Conservation (phyloP, 2,329 filamentous ascomycete genomes). For the Nannizziopsis arthrosporioides region DNA sequence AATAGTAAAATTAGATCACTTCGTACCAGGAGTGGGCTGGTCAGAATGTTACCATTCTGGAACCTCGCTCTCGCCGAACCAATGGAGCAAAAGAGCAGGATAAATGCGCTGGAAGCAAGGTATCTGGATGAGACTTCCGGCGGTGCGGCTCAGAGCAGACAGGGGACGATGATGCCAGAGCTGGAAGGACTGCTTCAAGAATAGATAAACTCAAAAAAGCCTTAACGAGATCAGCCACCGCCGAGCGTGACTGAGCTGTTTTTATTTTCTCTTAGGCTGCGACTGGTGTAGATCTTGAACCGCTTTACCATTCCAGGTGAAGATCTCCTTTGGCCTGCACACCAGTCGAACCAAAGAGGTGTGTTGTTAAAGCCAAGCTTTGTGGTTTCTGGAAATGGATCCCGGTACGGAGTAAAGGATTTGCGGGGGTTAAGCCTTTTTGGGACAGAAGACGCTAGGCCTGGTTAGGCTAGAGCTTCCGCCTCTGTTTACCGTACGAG, state of each 20-base stretch:
- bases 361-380: conserved; percentile 12
- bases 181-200: too few relatives aligned
- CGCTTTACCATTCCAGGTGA: neutral
- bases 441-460: neutral
- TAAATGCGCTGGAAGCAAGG: neutral
- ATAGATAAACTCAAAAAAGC: too few relatives aligned
- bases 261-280: neutral
- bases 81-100: neutral
- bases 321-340: conserved; percentile 4
- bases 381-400: conserved; percentile 5
- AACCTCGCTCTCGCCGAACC: conserved; percentile 5
- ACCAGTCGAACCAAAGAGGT: neutral
- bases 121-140: too few relatives aligned
- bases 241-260: too few relatives aligned
- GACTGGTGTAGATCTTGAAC: conserved; percentile 1
- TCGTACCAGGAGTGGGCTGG: conserved; percentile 3
- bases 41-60: conserved; percentile 8
- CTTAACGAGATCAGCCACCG: too few relatives aligned
- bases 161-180: too few relatives aligned
- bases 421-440: conserved; percentile 4
- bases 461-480: neutral
- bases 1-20: conserved; percentile 2
- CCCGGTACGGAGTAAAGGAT: conserved; percentile 2
- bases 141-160: too few relatives aligned
- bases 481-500: conserved; percentile 4